phyloP scores from a whole-genome alignment of 2,329 filamentous ascomycete genomes.

The Herpotrichia juniperi region DNA sequence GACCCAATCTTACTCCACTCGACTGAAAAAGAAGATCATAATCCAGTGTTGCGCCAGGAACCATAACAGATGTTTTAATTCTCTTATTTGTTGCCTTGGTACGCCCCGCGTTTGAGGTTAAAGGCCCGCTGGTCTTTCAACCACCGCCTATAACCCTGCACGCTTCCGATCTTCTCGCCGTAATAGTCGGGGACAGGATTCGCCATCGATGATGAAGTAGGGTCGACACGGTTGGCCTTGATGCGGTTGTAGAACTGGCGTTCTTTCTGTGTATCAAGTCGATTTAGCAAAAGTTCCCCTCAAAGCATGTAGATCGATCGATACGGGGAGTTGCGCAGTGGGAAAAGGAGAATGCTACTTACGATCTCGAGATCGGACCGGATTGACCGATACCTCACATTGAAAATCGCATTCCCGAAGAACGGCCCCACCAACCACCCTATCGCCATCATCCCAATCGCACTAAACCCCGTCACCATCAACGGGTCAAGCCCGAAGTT shows the following conservation, averaged over 20 bases:
- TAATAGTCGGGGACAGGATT: slow-evolving; percentile 99
- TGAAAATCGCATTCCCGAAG: slow-evolving; percentile 80
- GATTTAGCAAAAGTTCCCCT: neutral
- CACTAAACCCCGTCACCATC: slow-evolving; percentile 81
- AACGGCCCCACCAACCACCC: slow-evolving; percentile 90
- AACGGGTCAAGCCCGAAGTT: slow-evolving; percentile 87
- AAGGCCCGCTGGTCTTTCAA: slow-evolving; percentile 97
- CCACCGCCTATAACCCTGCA: slow-evolving; percentile 91
- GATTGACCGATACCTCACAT: slow-evolving; percentile 72
- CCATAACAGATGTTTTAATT: neutral
- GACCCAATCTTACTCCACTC: neutral
- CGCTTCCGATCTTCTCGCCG: slow-evolving; percentile 96
- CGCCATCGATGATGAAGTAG: slow-evolving; percentile 82
- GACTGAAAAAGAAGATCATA: neutral
- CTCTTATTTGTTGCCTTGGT: slow-evolving; percentile 47
- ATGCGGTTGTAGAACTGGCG: slow-evolving; percentile 91
- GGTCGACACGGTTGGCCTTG: slow-evolving; percentile 91
- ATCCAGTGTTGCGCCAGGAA: neutral
- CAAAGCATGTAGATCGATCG: neutral
- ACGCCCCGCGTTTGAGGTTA: slow-evolving; percentile 75
- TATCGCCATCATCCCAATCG: slow-evolving; percentile 74
- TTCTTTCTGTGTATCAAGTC: slow-evolving; percentile 68
- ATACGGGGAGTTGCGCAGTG: neutral
- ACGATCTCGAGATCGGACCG: slow-evolving; percentile 74
- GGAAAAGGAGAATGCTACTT: slow-evolving; percentile 38